These are phyloP conservation scores for Coniosporium tulheliwenetii DNA, from an alignment of 2,329 filamentous ascomycete genomes.

Conservation along the genomic window DNA sequence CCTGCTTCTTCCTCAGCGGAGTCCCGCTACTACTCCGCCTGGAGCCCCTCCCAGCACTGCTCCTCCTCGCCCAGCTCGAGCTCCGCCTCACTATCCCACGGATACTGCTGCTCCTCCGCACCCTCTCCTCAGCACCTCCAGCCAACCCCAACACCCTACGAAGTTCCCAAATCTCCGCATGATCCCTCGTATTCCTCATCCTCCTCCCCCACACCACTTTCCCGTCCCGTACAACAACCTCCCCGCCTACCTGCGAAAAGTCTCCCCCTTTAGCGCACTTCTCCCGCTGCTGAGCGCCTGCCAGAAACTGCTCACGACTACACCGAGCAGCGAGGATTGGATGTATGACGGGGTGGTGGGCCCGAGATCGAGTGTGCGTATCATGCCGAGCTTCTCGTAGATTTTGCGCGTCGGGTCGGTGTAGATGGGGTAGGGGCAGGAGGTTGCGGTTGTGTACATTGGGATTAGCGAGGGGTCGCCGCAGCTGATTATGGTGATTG, in stretches of 20 bases:
- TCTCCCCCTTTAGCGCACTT: constrained; percentile 51
- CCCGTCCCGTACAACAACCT: constrained; percentile 64
- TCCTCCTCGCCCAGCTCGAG: constrained; percentile 6
- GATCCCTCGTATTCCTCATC: constrained; percentile 66
- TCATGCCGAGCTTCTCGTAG: constrained; percentile 55
- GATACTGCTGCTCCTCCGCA: constrained; percentile 18
- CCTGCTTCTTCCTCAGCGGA: neutral
- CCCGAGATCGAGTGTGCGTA: constrained; percentile 45
- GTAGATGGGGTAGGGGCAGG: constrained; percentile 60
- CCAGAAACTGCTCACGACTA: constrained; percentile 33
- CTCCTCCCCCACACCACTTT: constrained; percentile 64
- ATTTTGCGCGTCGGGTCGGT: constrained; percentile 54
- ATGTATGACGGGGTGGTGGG: constrained; percentile 47
- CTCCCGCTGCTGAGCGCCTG: constrained; percentile 45
- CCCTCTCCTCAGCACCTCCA: constrained; percentile 16
- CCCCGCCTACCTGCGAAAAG: constrained; percentile 55
- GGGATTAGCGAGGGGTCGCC: constrained; percentile 53
- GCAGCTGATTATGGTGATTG: constrained; percentile 57
- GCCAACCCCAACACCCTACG: constrained; percentile 46
- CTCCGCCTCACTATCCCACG: constrained; percentile 9
- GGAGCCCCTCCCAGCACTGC: neutral
- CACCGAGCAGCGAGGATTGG: constrained; percentile 32
- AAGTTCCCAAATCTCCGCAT: constrained; percentile 54
- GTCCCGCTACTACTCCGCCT: neutral
- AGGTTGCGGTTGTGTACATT: constrained; percentile 46